Percentiles rank a stretch among this genome's conserved stretches.
These are phyloP conservation scores for Xylaria scruposa DNA, from an alignment of 495 filamentous ascomycete genomes.

Conservation along the genomic window DNA sequence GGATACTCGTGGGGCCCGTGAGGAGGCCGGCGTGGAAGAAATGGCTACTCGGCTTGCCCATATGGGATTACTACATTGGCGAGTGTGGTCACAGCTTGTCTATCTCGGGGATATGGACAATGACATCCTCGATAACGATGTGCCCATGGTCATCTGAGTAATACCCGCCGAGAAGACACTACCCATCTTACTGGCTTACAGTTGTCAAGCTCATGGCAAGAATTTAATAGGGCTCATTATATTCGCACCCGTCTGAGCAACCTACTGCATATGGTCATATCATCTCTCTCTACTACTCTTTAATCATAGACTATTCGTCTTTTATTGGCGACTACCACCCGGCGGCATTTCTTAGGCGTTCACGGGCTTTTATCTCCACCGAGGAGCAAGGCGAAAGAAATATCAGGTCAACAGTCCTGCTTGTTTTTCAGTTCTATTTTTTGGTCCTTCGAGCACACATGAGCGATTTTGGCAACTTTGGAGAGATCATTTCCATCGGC, in stretches of 20 bases:
- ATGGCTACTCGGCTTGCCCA: constrained; percentile 79
- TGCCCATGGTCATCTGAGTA: constrained; percentile 37
- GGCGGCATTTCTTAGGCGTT: constrained; percentile 39
- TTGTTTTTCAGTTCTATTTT: neutral
- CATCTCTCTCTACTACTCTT: constrained; percentile 3
- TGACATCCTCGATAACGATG: constrained; percentile 31
- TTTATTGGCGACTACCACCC: constrained; percentile 31
- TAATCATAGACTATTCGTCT: constrained; percentile 24
- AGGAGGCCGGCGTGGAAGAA: constrained; percentile 64
- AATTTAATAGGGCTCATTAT: neutral
- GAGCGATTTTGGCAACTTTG: constrained; percentile 26
- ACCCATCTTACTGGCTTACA: neutral
- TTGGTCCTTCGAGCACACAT: constrained; percentile 14
- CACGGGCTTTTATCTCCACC: constrained; percentile 31
- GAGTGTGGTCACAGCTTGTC: constrained; percentile 78
- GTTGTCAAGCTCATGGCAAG: neutral
- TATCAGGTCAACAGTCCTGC: neutral
- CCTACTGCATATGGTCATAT: neutral
- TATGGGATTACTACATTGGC: constrained; percentile 83
- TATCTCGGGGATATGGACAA: constrained; percentile 56
- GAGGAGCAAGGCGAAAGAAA: constrained; percentile 5
- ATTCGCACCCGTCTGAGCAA: neutral
- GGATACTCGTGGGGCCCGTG: constrained; percentile 47
- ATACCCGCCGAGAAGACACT: constrained; percentile 9
- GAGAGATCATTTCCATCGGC: constrained; percentile 26